Percentiles rank a stretch among this genome's conserved stretches.
Conservation (phyloP, 148 eudicot genomes). For the Camellia granthamiana region DNA sequence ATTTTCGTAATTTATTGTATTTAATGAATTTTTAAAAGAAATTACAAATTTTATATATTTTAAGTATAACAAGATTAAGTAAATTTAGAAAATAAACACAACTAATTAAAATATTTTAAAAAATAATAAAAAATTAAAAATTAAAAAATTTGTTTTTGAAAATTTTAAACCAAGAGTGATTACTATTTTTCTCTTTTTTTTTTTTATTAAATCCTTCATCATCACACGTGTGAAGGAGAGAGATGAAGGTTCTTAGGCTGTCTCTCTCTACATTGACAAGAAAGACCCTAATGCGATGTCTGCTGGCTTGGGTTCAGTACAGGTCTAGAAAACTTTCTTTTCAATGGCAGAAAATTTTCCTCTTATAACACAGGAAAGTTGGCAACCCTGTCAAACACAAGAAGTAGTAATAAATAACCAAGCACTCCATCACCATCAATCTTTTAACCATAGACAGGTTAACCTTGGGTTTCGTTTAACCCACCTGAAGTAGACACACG, state of each 20-base stretch:
- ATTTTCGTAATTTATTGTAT: too few species aligned
- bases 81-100: too few species aligned
- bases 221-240: conserved; percentile 9
- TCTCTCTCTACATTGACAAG: conserved; percentile 11
- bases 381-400: not conserved
- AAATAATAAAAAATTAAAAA: too few species aligned
- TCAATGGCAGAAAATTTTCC: not conserved
- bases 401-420: not conserved
- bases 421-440: not conserved
- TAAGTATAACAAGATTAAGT: too few species aligned
- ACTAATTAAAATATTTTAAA: too few species aligned
- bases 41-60: too few species aligned
- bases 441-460: not conserved
- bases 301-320: not conserved
- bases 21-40: too few species aligned
- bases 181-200: too few species aligned
- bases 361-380: not conserved
- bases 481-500: too few species aligned
- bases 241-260: conserved; percentile 9
- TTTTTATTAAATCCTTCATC: conserved; percentile 2
- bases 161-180: too few species aligned
- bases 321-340: not conserved
- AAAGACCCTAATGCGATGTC: not conserved
- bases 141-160: too few species aligned
- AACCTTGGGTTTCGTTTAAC: not conserved